These are phyloP conservation scores for Rhizophagus prolifer DNA, from an alignment of 192 early-diverging fungal genomes.

Conservation along the genomic window DNA sequence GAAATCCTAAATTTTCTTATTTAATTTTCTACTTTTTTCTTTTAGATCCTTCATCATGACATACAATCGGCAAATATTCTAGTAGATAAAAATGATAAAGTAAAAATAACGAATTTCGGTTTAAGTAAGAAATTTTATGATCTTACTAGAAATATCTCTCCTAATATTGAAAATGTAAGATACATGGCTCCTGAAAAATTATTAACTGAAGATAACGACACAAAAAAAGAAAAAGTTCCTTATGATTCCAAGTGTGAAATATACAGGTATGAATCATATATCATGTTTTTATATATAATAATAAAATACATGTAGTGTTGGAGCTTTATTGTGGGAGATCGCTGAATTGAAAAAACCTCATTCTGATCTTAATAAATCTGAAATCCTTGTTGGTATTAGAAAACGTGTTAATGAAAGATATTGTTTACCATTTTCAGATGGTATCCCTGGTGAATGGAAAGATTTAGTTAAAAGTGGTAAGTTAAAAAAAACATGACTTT, in stretches of 20 bases:
- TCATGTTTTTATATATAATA: too few species aligned
- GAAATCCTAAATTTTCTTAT: too few species aligned
- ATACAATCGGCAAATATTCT: constrained; percentile 6
- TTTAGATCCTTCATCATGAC: constrained; percentile 26
- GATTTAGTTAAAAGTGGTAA: neutral
- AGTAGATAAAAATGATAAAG: neutral
- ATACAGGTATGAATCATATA: constrained; percentile 2
- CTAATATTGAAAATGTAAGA: constrained; percentile 10
- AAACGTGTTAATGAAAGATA: neutral
- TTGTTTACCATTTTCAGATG: neutral
- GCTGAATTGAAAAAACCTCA: constrained; percentile 6
- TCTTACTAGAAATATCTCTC: neutral
- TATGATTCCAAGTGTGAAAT: constrained; percentile 9
- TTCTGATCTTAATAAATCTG: neutral
- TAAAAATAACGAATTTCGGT: constrained; percentile 14
- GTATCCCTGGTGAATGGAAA: neutral
- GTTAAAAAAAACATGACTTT: neutral
- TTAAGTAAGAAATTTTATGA: neutral
- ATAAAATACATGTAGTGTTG: too few species aligned
- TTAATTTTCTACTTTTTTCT: neutral
- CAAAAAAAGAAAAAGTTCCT: neutral
- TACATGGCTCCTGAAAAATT: constrained; percentile 16
- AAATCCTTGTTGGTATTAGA: neutral
- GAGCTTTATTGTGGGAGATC: constrained; percentile 18
- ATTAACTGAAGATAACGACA: too few species aligned